Evolutionary conservation across 306 rosid genomes (phyloP).

Genomic region (Echinosophora koreensis): DNA sequence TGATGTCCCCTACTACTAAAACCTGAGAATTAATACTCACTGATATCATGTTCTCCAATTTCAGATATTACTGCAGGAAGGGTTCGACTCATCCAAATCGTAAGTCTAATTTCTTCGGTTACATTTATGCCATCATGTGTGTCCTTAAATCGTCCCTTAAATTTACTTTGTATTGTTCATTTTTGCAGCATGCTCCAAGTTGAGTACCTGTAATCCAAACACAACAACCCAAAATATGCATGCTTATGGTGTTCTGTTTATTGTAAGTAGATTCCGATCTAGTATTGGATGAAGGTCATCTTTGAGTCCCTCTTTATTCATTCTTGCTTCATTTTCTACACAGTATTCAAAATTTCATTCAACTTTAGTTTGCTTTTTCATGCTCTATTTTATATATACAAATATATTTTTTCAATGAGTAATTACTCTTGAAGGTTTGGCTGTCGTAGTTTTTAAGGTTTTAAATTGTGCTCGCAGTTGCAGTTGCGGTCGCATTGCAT

Average conservation of each 20-base stretch:
- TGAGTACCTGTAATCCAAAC: constrained; percentile 76
- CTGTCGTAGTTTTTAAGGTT: not conserved
- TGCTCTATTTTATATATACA: constrained; percentile 6
- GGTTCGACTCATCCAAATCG: constrained; percentile 71
- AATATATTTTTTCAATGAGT: not conserved
- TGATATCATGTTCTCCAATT: constrained; percentile 51
- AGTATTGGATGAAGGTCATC: constrained; percentile 35
- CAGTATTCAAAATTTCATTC: constrained; percentile 11
- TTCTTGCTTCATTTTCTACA: constrained; percentile 26
- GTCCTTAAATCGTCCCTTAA: constrained; percentile 11
- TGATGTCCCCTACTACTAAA: constrained; percentile 25
- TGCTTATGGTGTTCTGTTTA: constrained; percentile 70
- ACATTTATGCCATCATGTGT: constrained; percentile 6
- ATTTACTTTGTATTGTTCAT: constrained; percentile 47
- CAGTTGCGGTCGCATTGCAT: too few species aligned
- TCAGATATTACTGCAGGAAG: constrained; percentile 85
- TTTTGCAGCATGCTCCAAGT: constrained; percentile 79
- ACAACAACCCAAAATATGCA: constrained; percentile 79
- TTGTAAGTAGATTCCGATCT: constrained; percentile 68
- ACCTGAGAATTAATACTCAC: constrained; percentile 41
- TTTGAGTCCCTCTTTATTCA: not conserved
- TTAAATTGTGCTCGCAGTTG: too few species aligned
- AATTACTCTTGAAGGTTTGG: constrained; percentile 21
- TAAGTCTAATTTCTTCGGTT: constrained; percentile 52
- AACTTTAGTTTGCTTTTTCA: constrained; percentile 11